These are phyloP conservation scores for Davidsoniella virescens DNA, from an alignment of 2,329 filamentous ascomycete species.

Conservation along the genomic window DNA sequence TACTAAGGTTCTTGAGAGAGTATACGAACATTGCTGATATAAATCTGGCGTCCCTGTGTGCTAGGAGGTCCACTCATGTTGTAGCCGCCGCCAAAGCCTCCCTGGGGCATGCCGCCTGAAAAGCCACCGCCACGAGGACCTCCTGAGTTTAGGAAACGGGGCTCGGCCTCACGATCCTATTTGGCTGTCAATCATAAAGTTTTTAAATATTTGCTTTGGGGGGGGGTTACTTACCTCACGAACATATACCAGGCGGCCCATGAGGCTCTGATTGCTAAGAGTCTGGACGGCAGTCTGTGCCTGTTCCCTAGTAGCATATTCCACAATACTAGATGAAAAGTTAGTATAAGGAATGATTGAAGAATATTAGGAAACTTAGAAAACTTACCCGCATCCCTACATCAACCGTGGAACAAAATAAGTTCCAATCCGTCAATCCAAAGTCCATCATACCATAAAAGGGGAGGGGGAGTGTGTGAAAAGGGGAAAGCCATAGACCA, in stretches of 20 bases:
- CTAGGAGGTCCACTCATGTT: slow-evolving; percentile 34
- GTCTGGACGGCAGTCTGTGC: slow-evolving; percentile 93
- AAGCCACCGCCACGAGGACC: slow-evolving; percentile 40
- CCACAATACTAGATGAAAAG: slow-evolving; percentile 65
- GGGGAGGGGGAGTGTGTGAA: slow-evolving; percentile 60
- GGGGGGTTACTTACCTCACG: slow-evolving; percentile 54
- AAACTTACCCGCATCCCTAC: slow-evolving; percentile 98
- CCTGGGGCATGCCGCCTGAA: slow-evolving; percentile 21
- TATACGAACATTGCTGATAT: slow-evolving; percentile 88
- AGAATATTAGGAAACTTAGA: not conserved
- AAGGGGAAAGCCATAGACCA: slow-evolving; percentile 27
- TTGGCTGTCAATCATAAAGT: not conserved
- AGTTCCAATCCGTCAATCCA: slow-evolving; percentile 94
- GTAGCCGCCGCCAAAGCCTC: slow-evolving; percentile 37
- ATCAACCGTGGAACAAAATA: slow-evolving; percentile 59
- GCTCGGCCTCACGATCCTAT: slow-evolving; percentile 93
- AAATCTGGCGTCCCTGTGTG: slow-evolving; percentile 67
- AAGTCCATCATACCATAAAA: slow-evolving; percentile 62
- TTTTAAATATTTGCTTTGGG: not conserved
- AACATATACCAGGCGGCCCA: slow-evolving; percentile 97
- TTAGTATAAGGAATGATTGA: slow-evolving; percentile 1
- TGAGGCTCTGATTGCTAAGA: slow-evolving; percentile 97
- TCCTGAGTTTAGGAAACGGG: slow-evolving; percentile 70
- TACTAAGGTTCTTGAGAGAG: too few species aligned
- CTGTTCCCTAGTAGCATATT: slow-evolving; percentile 99